Evolutionary conservation across 2,329 filamentous ascomycete species (phyloP), one percentile per base, ranked within the genome.

Genomic region (Aureobasidium sp.): DNA sequence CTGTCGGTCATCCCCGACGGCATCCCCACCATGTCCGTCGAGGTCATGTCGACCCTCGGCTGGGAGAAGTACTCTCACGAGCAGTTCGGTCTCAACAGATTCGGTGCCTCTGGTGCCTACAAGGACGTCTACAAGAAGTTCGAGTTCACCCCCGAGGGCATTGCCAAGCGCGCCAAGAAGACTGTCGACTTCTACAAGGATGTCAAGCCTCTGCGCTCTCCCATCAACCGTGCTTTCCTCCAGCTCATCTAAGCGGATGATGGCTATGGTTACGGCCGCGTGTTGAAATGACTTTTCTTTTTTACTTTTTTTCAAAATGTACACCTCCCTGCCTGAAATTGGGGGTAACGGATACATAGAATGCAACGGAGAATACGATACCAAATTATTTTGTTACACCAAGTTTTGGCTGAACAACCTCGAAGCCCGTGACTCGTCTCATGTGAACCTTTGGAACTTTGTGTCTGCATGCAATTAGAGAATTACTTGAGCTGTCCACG

Each of bases 31-130:
- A 73, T 98, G 73, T 94, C 88, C 54, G 87, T 98, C 63, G 93
- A 98, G 80, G 90, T 90, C 71, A 94, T 95, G 88, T 86, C 81
- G 73, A 98, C 93, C 63, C 84, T 96, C 75, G 93, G 93, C 64
- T 98, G 93, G 93, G 90, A 97, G 82, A 87, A 91, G 74, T 98
- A 97, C 78, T 88, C 90, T 56, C 91, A 98, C 76, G 93, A 98
- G 83, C 93, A 98, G 79, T 98, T 98, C 68, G 93, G 93, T 71
- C 84, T 98, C 62, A 98, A 98, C 86, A 84, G 93, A 71, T 98
- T 98, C 74, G 93, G 93, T 83, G 91, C 91, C 62, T 95, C 88
- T 54, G 93, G 91, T 66, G 86, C 91, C 62, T 97, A 97, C 80
- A 91, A 91, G 85, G 85, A 97, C 66, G 90, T 98, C 57, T 98